A percentile compares a stretch with the other conserved stretches of the same genome.
These are phyloP conservation scores for Amanita molliuscula DNA, from an alignment of 768 basidiomycete species.

Conservation along the genomic window DNA sequence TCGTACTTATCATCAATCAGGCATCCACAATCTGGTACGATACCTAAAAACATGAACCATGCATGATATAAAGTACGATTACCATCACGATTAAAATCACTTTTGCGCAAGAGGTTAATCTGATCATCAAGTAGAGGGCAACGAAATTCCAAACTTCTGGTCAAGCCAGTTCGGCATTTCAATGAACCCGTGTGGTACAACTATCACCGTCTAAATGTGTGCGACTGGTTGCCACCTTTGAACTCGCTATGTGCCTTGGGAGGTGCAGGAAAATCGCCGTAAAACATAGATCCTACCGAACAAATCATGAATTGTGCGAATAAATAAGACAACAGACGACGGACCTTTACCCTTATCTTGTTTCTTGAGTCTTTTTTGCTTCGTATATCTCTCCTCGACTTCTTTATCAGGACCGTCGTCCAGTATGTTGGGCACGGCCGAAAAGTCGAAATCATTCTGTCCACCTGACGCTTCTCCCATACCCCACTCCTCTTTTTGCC, in stretches of 20 bases:
- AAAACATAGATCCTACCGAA: constrained; percentile 24
- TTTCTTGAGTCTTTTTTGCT: constrained; percentile 44
- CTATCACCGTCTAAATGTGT: constrained; percentile 46
- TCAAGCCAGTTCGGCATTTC: too few relatives aligned
- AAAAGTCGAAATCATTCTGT: constrained; percentile 57
- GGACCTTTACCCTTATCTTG: constrained; percentile 18
- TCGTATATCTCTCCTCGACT: constrained; percentile 22
- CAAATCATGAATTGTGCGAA: background rate
- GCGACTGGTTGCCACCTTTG: constrained; percentile 60
- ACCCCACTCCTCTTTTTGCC: constrained; percentile 8
- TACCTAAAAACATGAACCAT: too few relatives aligned
- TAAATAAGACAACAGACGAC: background rate
- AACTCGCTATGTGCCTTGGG: constrained; percentile 57
- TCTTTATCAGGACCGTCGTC: constrained; percentile 41
- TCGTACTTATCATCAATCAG: too few relatives aligned
- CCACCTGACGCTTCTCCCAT: constrained; percentile 11
- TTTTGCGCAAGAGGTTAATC: too few relatives aligned
- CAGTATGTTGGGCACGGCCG: constrained; percentile 57
- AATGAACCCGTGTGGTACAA: too few relatives aligned
- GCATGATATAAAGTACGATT: too few relatives aligned
- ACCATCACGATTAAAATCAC: too few relatives aligned
- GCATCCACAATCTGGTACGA: too few relatives aligned
- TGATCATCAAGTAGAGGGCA: background rate
- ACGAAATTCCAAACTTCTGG: background rate
- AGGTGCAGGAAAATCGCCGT: constrained; percentile 54